Conservation (phyloP, 495 filamentous ascomycete genomes). For the Podospora tetraspora region DNA sequence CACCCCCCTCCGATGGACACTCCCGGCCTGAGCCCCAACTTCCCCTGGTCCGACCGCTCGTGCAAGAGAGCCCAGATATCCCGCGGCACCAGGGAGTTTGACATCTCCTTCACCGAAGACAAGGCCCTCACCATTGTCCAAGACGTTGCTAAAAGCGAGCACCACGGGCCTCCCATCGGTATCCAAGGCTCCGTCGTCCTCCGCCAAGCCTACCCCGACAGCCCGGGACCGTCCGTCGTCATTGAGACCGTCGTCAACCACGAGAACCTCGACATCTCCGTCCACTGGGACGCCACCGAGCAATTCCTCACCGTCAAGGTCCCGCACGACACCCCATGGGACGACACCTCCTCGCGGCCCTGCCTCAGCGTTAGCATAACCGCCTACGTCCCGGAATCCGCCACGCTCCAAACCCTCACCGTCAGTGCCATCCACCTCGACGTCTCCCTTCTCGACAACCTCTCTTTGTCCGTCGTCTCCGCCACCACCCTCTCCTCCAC, state of each 20-base stretch:
- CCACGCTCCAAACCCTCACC: constrained; percentile 24
- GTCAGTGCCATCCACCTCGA: constrained; percentile 34
- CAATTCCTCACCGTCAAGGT: constrained; percentile 32
- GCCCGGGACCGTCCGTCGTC: constrained; percentile 26
- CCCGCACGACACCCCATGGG: constrained; percentile 28
- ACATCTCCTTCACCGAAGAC: constrained; percentile 26
- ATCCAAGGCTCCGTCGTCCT: constrained; percentile 38
- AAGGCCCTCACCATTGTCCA: constrained; percentile 30
- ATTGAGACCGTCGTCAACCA: constrained; percentile 38
- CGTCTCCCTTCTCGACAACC: constrained; percentile 37
- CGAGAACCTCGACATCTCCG: constrained; percentile 27
- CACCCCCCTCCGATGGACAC: constrained; percentile 15
- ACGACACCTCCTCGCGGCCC: constrained; percentile 19
- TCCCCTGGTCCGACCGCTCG: constrained; percentile 11
- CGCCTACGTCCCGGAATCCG: constrained; percentile 37
- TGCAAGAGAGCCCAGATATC: constrained; percentile 30
- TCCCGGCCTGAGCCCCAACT: constrained; percentile 20
- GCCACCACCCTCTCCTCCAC: background rate
- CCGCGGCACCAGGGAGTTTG: constrained; percentile 28
- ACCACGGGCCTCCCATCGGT: constrained; percentile 13
- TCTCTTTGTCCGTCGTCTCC: constrained; percentile 14
- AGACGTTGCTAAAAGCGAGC: constrained; percentile 9
- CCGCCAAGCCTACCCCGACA: constrained; percentile 25
- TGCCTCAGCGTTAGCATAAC: constrained; percentile 39
- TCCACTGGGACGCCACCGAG: constrained; percentile 23